Evolutionary conservation across 345 rosid species (phyloP).

Genomic region (Eucalyptus shirleyi): DNA sequence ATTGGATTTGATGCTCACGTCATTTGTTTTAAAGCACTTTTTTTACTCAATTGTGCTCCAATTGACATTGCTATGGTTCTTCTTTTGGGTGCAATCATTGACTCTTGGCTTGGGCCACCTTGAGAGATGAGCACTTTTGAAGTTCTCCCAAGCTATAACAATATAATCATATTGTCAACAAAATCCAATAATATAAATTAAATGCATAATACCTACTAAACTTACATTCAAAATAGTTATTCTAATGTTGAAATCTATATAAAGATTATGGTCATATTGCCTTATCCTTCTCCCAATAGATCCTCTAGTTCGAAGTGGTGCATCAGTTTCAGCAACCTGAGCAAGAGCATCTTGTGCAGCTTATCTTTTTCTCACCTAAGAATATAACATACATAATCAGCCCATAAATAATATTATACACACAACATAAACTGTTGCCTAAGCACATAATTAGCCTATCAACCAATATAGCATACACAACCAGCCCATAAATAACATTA

Average conservation of each 20-base stretch:
- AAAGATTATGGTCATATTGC: neutral
- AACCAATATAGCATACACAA: too few relatives aligned
- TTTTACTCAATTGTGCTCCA: neutral
- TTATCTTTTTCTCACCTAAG: neutral
- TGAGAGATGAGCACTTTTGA: neutral
- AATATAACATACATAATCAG: neutral
- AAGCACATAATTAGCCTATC: too few relatives aligned
- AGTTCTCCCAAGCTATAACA: neutral
- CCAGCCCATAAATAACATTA: neutral
- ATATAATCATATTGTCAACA: too few relatives aligned
- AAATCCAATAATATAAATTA: neutral
- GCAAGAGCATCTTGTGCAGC: neutral
- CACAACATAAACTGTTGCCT: neutral
- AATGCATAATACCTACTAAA: neutral
- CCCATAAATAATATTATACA: neutral
- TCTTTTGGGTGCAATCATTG: neutral
- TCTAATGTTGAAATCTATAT: too few relatives aligned
- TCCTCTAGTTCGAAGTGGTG: too few relatives aligned
- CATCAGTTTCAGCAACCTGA: rapidly evolving
- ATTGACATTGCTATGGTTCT: neutral
- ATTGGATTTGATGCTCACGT: neutral
- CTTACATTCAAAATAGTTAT: neutral
- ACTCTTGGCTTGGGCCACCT: neutral
- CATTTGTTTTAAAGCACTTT: neutral
- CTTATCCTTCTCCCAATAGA: neutral